These are phyloP conservation scores for Coemansia erecta DNA, from an alignment of 192 early-diverging fungal genomes.

Conservation along the genomic window DNA sequence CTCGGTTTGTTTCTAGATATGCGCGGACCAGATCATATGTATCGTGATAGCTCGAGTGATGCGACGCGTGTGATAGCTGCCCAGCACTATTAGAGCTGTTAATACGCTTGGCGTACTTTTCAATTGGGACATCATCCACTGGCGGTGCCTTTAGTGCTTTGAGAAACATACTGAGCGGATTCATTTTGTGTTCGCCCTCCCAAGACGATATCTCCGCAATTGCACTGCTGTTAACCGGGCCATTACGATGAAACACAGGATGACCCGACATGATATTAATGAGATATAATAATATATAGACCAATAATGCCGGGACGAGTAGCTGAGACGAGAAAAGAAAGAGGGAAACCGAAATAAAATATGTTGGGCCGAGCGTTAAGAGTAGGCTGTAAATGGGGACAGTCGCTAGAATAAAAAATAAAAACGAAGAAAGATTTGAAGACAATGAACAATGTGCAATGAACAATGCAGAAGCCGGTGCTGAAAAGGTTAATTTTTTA, in stretches of 20 bases:
- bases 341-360: not conserved
- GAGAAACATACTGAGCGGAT: not conserved
- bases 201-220: conserved; percentile 1
- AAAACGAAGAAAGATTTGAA: too few species aligned
- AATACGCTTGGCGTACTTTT: conserved; percentile 5
- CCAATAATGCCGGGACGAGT: not conserved
- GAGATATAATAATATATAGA: not conserved
- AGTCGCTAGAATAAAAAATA: too few species aligned
- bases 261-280: not conserved
- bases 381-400: too few species aligned
- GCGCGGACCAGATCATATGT: conserved; percentile 1
- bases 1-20: conserved; percentile 7
- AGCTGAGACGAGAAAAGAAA: not conserved
- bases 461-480: too few species aligned
- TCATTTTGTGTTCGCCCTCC: not conserved
- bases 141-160: not conserved
- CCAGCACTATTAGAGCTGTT: conserved; percentile 4
- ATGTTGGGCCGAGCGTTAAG: not conserved
- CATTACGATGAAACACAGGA: not conserved
- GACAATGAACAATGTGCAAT: too few species aligned
- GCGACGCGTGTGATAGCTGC: not conserved
- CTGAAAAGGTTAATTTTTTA: too few species aligned
- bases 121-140: not conserved
- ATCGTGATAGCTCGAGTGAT: not conserved
- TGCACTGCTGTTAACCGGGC: conserved; percentile 2